Base-by-base conservation (phyloP, 1,284 basidiomycete genomes). In the Melanopsichium pennsylvanicum region DNA sequence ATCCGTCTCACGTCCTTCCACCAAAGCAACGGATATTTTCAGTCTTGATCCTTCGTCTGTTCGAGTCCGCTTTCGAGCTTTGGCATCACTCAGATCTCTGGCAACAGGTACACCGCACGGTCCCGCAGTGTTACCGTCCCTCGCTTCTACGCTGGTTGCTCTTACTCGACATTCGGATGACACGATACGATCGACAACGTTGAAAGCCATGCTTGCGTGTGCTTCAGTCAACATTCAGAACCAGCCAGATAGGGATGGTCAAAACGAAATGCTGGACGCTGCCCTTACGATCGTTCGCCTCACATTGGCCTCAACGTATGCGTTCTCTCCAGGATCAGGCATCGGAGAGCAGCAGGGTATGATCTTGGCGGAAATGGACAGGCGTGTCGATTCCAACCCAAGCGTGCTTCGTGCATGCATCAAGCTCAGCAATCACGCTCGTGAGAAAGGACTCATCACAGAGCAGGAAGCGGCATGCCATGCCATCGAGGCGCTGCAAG, bases 341-440 rank as follows among this genome's bases (percentile, higher is more conserved):
- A 32, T 47, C 7, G 50, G 62, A 22, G 58, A 62, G 27, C 47
- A 58, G 18, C 39, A 46, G 4, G 64, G 58, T 3, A 19, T 57
- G 40, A 54, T 68, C 11, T 26, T 62, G 7, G 55, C 58, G 2
- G 64, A 68, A 34, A 61, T 68, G 59, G 59, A 63, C 12, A 40
- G 39, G 8, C 50, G 59, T 7, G 60, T 50, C 8, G 67, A 70
- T 22, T 39, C 61, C 2, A 54, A 56, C 16, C 61, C 67, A 3
- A 31, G 38, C 10, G 61, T 64, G 2, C 52, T 70, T 37, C 60
- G 67, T 16, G 45, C 51, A 13, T 60, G 56, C 9, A 47, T 70
- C 19, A 42, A 47, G 18, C 32, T 70, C 22, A 34, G 60, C 2
- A 38, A 64, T 4, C 27, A 40, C 15, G 51, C 55, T 12, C 44